Base-by-base conservation (phyloP, 2,329 filamentous ascomycete species). In the Aspergillus nomiae region DNA sequence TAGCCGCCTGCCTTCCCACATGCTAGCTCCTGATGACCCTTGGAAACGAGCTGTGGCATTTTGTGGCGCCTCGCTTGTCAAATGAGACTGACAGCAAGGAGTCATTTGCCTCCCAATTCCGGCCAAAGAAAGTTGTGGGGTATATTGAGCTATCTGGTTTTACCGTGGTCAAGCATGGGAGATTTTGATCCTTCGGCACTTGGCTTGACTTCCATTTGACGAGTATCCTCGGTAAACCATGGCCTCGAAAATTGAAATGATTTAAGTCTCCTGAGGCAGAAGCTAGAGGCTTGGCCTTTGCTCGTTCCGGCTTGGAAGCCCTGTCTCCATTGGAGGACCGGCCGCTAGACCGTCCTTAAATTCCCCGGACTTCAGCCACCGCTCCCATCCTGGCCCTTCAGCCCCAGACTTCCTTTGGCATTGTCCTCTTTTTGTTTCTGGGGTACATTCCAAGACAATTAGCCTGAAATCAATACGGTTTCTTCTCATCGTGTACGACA, bases 261-360 rank as follows among this genome's bases (percentile, higher is more conserved):
- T 21, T 53, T 55, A 38, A 34, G 55, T 36, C 48, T 57, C 56
- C 30, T 19, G 51, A 53, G 60, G 56, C 61, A 59, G 54, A 58
- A 28, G 55, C 58, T 63, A 63, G 51, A 56, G 61, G 43, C 61
- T 65, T 63, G 63, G 61, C 63, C 56, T n/a, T 53, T 62, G 43
- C 58, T 19, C 43, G 48, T 65, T 41, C 34, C 30, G 62, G 43
- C 50, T 59, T 59, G 61, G 54, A 41, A n/a, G 26, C 56, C 28
- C 21, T 4, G 30, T 43, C 34, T 57, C 38, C 12, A 53, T 46
- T 54, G 58, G 56, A 61, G 38, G 50, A 58, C 56, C 46, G 55
- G 58, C 30, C 38, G 58, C 58, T 60, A 60, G 58, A 55, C 54
- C 41, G 53, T 58, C 51, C 30, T 51, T 30, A 55, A 54, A 58